Base-by-base conservation (phyloP, 768 basidiomycete genomes). In the Suillus hirtellus region DNA sequence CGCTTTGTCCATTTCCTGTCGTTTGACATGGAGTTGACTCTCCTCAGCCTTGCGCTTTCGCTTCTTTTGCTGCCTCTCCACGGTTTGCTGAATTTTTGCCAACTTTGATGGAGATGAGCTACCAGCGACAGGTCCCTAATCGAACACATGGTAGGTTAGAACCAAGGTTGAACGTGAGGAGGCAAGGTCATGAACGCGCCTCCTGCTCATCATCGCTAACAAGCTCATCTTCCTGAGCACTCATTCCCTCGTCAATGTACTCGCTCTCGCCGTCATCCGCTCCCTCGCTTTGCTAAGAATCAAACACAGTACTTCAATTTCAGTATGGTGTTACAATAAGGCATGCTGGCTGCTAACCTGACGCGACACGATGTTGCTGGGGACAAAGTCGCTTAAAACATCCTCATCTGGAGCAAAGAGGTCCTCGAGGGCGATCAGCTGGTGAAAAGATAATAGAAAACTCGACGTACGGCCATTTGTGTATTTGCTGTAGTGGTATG, bases 331-430 rank as follows among this genome's bases (percentile, higher is more conserved):
- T 17, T 17, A 34, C 62, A 64, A 62, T 49, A 61, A 60, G 61
- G 59, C 67, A 11, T 15, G 31, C 21, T 19, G 17, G 14, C 34
- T 44, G 73, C 81, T 63, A 70, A 90, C 93, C 80, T 93, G 90
- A 70, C 95, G 86, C 61, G 93, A 95, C 53, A 95, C 89, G 66
- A 96, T 93, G 72, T 94, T 93, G 73, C 89, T 91, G 2, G 95
- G 95, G 9, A 96, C 88, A 63, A 96, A 86, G 74, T 96, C 95
- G 70, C 91, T 93, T 65, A 97, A 82, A 58, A 93, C 89, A 74
- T 96, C 95, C 60, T 95, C 94, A 14, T 87, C 86, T 70, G 78
- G 79, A 10, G 24, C 60, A 24, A 63, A 46, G 4, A 42, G 50
- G 38, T 70, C 67, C 69, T 75, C 35, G 38, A 38, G 8, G 46